Evolutionary conservation across 306 rosid species (phyloP).

Genomic region (Lablab purpureus): DNA sequence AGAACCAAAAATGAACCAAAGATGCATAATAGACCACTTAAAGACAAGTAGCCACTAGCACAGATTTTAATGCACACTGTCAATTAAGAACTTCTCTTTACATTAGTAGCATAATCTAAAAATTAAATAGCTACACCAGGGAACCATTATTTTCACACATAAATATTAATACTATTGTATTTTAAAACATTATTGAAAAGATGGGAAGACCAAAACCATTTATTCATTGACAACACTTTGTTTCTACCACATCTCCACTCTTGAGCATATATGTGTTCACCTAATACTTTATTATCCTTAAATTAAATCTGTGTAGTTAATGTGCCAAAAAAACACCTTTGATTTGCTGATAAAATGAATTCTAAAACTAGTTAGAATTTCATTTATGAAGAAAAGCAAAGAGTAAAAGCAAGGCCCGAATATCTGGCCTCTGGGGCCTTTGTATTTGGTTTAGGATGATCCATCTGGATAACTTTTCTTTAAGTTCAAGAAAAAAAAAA

Average conservation of each 20-base stretch:
- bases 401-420: not conserved
- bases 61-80: not conserved
- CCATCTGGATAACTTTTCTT: slow-evolving; percentile 26
- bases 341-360: not conserved
- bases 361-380: not conserved
- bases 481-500: slow-evolving; percentile 18
- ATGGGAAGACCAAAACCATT: not conserved
- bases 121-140: not conserved
- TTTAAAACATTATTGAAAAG: too few relatives aligned
- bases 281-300: not conserved
- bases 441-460: slow-evolving; percentile 7
- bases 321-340: not conserved
- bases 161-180: not conserved
- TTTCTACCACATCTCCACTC: not conserved
- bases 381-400: not conserved
- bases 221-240: not conserved
- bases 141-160: not conserved
- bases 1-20: not conserved
- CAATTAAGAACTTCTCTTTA: not conserved
- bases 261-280: not conserved
- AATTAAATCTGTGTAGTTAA: not conserved
- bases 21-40: not conserved
- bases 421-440: not conserved
- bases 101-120: not conserved
- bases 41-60: not conserved